Evolutionary conservation across 108 stramenopile species (phyloP).

Genomic region (Skeletonema potamos): DNA sequence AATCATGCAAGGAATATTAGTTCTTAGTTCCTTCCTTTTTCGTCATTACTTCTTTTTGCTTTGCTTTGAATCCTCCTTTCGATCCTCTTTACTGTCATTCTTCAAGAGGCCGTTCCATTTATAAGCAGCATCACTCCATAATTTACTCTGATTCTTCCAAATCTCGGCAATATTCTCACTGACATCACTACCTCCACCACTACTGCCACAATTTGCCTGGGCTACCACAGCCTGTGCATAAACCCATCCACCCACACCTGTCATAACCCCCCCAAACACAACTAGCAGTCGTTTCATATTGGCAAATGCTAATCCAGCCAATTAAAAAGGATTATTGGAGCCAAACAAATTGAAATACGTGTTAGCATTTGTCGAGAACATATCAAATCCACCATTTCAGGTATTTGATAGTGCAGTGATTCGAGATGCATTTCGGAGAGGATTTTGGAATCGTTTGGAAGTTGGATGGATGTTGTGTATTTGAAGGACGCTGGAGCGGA

Average conservation of each 20-base stretch:
- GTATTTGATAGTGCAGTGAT: conserved; percentile 51
- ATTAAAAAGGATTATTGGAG: conserved; percentile 40
- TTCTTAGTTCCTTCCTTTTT: too few relatives aligned
- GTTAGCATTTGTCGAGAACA: conserved; percentile 23
- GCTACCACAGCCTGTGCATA: conserved; percentile 13
- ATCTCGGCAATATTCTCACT: not conserved
- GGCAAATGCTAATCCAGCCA: conserved; percentile 7
- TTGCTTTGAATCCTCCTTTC: not conserved
- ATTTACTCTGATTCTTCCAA: conserved; percentile 1
- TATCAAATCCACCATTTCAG: conserved; percentile 39
- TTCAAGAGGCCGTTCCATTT: not conserved
- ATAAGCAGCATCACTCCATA: not conserved
- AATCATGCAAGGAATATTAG: too few relatives aligned
- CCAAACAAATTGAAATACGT: conserved; percentile 27
- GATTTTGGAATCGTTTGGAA: conserved; percentile 43
- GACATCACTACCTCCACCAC: not conserved
- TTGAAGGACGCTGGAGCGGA: not conserved
- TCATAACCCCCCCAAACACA: conserved; percentile 10
- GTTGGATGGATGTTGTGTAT: conserved; percentile 23
- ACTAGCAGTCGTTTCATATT: conserved; percentile 7
- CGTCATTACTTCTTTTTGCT: not conserved
- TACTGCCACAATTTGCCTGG: not conserved
- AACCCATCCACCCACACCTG: conserved; percentile 22
- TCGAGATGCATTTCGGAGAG: conserved; percentile 57
- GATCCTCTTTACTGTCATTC: not conserved